Base-by-base conservation (phyloP, 345 rosid species). In the Melaleuca alternifolia region DNA sequence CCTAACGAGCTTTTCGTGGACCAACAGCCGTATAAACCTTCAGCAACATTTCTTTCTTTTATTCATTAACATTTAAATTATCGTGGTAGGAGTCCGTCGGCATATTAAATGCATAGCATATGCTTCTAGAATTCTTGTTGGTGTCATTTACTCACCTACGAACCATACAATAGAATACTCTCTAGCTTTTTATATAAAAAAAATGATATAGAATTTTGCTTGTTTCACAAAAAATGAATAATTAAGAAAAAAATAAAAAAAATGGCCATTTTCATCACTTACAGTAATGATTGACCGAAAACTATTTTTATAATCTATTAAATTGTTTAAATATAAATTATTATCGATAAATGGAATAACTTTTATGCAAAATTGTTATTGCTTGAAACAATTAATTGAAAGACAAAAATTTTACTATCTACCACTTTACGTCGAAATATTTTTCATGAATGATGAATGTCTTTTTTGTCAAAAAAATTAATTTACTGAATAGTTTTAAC, bases 201-300 rank as follows among this genome's bases (percentile, higher is more conserved):
- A 2, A 37, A 71, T 7, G 44, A 71, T 21, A 5, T 24, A 20
- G n/a, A 12, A 28, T 33, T 59, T 4, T 6, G 4, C 13, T 30
- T 13, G n/a, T 1, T 59, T 59, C 2, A 18, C 18, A 3, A 12
- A 59, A 57, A 57, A 57, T 57, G 14, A 26, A 57, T 59, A 6
- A n/a, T 59, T 59, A n/a, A 13, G 11, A 11, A n/a, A 59, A n/a
- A 41, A n/a, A n/a, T n/a, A n/a, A n/a, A n/a, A n/a, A n/a, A n/a
- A n/a, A n/a, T n/a, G n/a, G n/a, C n/a, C 4, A 41, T 41, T 41
- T 41, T 41, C 41, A 6, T 26, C 2, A 2, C 65, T 57, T 57
- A 1, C 0, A 26, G 26, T 11, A 57, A 57, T 0, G 1, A 57
- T 5, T 11, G 5, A 11, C 10, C 3, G 13, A 2, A 59, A 6